A percentile compares a stretch with the other conserved stretches of the same genome.
These are phyloP conservation scores for Diospyros kaki DNA, from an alignment of 148 eudicot genomes.

Conservation along the genomic window DNA sequence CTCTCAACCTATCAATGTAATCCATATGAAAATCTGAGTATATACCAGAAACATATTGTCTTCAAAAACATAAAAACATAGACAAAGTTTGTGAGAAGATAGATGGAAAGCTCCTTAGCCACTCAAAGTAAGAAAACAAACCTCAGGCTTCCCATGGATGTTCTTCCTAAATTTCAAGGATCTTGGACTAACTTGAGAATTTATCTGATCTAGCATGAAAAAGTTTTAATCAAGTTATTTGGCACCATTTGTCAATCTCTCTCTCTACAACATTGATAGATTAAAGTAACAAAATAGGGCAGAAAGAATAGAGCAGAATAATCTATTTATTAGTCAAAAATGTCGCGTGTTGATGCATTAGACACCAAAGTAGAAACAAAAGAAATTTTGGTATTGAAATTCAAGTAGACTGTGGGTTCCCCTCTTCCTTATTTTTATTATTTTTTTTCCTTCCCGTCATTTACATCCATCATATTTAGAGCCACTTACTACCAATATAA, in stretches of 20 bases:
- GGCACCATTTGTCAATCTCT: not conserved
- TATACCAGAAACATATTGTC: not conserved
- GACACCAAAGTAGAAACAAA: not conserved
- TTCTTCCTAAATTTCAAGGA: conserved; percentile 74
- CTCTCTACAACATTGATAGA: not conserved
- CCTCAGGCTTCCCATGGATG: conserved; percentile 89
- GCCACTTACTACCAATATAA: not conserved
- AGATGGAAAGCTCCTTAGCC: not conserved
- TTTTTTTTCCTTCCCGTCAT: not conserved
- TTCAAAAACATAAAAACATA: not conserved
- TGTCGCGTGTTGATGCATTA: not conserved
- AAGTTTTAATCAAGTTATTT: conserved; percentile 2
- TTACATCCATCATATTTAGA: not conserved
- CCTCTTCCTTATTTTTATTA: not conserved
- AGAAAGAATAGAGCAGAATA: not conserved
- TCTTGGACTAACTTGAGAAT: conserved; percentile 44
- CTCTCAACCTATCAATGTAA: conserved; percentile 50
- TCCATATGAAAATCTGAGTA: not conserved
- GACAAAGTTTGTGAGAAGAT: not conserved
- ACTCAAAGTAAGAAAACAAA: conserved; percentile 13
- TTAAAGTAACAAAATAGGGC: not conserved
- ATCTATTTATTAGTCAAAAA: not conserved
- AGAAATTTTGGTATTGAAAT: not conserved
- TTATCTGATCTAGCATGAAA: conserved; percentile 73
- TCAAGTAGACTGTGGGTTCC: not conserved